These are phyloP conservation scores for Brachypodium distachyon DNA, from an alignment of 202 grass and related monocot species.

Conservation along the genomic window DNA sequence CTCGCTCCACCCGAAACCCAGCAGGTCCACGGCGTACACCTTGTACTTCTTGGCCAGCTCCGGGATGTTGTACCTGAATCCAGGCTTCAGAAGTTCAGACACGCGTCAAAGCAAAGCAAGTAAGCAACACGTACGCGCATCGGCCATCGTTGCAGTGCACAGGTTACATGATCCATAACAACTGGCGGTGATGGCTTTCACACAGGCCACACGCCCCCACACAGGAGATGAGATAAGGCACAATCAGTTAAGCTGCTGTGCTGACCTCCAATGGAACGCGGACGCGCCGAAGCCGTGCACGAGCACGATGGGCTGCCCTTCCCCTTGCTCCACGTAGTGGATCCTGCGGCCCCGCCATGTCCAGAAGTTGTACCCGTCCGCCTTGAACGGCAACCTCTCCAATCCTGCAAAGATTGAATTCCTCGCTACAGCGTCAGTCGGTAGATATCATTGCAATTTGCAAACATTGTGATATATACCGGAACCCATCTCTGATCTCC, in stretches of 20 bases:
- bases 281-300: conserved; percentile 96
- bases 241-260: background rate
- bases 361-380: conserved; percentile 94
- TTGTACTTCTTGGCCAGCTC: conserved; percentile 91
- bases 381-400: conserved; percentile 71
- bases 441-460: too few species aligned
- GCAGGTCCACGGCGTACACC: conserved; percentile 91
- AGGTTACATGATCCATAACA: too few species aligned
- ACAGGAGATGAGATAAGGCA: background rate
- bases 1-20: conserved; percentile 96
- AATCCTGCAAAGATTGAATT: background rate
- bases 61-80: conserved; percentile 80
- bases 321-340: conserved; percentile 83
- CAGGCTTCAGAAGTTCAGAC: background rate
- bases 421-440: too few species aligned
- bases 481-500: too few species aligned
- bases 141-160: too few species aligned
- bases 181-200: background rate
- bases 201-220: background rate
- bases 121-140: background rate
- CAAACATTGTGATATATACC: too few species aligned
- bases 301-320: conserved; percentile 59
- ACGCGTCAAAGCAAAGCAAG: background rate
- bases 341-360: conserved; percentile 82
- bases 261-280: conserved; percentile 88